These are phyloP conservation scores for Penicillium simplicissimum DNA, from an alignment of 495 filamentous ascomycete genomes.

Conservation along the genomic window DNA sequence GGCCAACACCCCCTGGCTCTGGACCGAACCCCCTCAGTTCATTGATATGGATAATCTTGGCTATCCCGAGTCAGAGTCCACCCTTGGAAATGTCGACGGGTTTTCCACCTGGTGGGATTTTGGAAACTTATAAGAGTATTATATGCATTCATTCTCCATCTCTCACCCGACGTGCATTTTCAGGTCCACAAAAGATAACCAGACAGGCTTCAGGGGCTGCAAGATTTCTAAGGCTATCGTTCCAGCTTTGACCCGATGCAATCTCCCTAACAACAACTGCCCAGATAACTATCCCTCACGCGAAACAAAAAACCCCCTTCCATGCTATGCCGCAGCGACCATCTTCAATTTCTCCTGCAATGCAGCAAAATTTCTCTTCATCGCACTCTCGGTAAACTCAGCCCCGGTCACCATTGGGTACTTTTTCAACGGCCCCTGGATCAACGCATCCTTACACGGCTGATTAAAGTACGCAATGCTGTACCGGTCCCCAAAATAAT, in stretches of 20 bases:
- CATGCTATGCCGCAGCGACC: conserved; percentile 21
- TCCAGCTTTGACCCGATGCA: conserved; percentile 3
- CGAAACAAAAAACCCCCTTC: conserved; percentile 4
- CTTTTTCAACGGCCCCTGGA: conserved; percentile 62
- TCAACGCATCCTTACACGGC: conserved; percentile 57
- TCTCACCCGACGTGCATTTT: conserved; percentile 18
- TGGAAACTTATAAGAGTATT: conserved; percentile 40
- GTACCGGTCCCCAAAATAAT: conserved; percentile 60
- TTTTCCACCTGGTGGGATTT: conserved; percentile 49
- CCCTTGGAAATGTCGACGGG: conserved; percentile 37
- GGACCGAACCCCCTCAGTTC: conserved; percentile 44
- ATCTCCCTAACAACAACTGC: conserved; percentile 11
- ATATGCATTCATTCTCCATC: conserved; percentile 29
- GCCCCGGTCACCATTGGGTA: conserved; percentile 60
- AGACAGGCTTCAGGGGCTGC: neutral
- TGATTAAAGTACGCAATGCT: conserved; percentile 70
- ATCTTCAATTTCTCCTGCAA: conserved; percentile 35
- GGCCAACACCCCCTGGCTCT: conserved; percentile 51
- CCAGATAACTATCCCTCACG: conserved; percentile 19
- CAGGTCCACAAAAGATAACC: conserved; percentile 16
- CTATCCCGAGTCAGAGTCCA: conserved; percentile 36
- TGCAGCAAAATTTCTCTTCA: conserved; percentile 57
- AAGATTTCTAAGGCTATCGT: neutral
- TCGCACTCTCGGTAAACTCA: conserved; percentile 58
- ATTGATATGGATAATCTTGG: conserved; percentile 42